A percentile compares a stretch with the other conserved stretches of the same genome.
Evolutionary conservation across 2,329 filamentous ascomycete species (phyloP).

Genomic region (Leptographium galeiforme): DNA sequence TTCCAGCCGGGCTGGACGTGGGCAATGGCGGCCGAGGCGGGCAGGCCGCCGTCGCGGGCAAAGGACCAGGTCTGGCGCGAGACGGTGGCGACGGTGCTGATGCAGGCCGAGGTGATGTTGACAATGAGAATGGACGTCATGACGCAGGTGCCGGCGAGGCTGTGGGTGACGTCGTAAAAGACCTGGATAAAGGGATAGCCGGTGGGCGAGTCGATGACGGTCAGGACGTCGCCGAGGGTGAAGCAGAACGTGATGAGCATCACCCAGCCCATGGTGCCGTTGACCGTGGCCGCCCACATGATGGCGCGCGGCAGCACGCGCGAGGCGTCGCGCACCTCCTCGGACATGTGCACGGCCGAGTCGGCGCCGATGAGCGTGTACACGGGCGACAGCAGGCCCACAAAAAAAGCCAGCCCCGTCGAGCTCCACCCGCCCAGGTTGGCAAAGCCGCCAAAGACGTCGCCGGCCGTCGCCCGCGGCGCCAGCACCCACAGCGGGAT

Average conservation of each 20-base stretch:
- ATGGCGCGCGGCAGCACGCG: constrained; percentile 23
- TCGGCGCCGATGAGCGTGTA: constrained; percentile 23
- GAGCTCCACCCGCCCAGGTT: constrained; percentile 35
- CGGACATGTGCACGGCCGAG: constrained; percentile 22
- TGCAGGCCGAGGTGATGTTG: constrained; percentile 32
- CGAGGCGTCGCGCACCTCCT: constrained; percentile 24
- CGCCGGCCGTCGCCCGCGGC: constrained; percentile 9
- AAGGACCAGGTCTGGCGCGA: constrained; percentile 46
- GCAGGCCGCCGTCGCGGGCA: constrained; percentile 30
- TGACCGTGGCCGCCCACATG: constrained; percentile 19
- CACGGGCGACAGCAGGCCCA: constrained; percentile 28
- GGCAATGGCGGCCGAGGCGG: constrained; percentile 24
- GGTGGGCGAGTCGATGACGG: constrained; percentile 22
- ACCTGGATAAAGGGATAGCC: constrained; percentile 47
- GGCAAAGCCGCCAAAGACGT: constrained; percentile 31
- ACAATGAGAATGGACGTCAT: constrained; percentile 37
- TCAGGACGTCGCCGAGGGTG: constrained; percentile 17
- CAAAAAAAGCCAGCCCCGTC: constrained; percentile 30
- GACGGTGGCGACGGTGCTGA: constrained; percentile 41
- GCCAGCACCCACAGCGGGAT: constrained; percentile 16
- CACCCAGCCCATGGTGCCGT: constrained; percentile 22
- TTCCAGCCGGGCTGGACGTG: constrained; percentile 18
- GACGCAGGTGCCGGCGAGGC: constrained; percentile 31
- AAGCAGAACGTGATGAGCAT: constrained; percentile 25
- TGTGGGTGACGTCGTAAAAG: constrained; percentile 36